Conservation (phyloP, 352 stramenopile species). For the Pythium apleroticum region DNA sequence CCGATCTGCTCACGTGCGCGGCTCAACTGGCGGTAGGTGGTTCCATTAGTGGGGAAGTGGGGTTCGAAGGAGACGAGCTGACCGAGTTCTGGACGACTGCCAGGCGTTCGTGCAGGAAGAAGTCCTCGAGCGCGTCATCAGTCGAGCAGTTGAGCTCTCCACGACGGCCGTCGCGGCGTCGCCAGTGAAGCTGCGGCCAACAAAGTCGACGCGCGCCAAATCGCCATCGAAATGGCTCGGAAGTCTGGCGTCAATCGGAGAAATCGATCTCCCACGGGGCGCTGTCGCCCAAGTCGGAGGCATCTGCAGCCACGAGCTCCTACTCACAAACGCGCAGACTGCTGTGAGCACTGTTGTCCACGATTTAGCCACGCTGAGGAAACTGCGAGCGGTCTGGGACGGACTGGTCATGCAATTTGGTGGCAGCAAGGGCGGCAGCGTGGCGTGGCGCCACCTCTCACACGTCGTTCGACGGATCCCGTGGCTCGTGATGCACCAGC, state of each 20-base stretch:
- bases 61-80: too few relatives aligned
- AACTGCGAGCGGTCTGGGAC: conserved; percentile 14
- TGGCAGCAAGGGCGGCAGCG: background rate
- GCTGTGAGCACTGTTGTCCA: background rate
- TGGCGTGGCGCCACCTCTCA: background rate
- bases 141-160: background rate
- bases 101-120: background rate
- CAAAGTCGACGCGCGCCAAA: background rate
- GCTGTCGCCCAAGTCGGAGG: background rate
- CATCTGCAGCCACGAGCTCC: background rate
- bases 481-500: conserved; percentile 4
- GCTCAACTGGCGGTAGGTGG: conserved; percentile 2
- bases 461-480: background rate
- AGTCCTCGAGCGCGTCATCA: background rate
- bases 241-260: background rate
- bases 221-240: background rate
- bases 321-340: background rate
- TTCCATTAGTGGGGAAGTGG: too few relatives aligned
- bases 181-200: background rate
- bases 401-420: conserved; percentile 14
- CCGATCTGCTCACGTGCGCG: background rate
- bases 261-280: background rate
- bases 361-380: conserved; percentile 2
- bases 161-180: background rate
- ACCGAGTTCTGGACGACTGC: too few relatives aligned